Percentiles rank a stretch among this genome's conserved stretches.
Evolutionary conservation across 306 rosid genomes (phyloP).

Genomic region (Ormosia emarginata): DNA sequence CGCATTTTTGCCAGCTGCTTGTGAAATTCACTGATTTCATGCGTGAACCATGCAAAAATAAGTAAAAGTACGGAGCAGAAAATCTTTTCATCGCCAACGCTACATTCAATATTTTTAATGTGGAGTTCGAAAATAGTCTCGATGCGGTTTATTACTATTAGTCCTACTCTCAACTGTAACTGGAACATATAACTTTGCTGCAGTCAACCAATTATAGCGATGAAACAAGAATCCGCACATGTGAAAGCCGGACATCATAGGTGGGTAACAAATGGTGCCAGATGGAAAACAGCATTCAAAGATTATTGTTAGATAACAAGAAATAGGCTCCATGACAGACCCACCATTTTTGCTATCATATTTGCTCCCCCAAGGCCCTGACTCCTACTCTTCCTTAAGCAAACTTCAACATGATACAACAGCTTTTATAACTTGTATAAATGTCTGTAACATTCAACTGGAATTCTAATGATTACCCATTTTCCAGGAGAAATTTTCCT

Average conservation of each 20-base stretch:
- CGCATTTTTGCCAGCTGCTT: neutral
- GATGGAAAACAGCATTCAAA: neutral
- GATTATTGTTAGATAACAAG: neutral
- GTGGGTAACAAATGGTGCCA: neutral
- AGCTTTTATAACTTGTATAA: conserved; percentile 1
- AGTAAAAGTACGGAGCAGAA: neutral
- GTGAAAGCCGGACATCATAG: neutral
- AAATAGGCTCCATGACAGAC: conserved; percentile 1
- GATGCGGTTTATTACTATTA: neutral
- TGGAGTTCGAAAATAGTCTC: neutral
- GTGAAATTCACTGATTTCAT: neutral
- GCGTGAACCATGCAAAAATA: neutral
- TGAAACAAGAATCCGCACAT: neutral
- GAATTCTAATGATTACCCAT: neutral
- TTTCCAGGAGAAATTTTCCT: neutral
- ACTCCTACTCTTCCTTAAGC: neutral
- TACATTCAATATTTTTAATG: neutral
- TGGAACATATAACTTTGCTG: too few species aligned
- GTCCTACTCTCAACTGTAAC: neutral
- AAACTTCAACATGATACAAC: conserved; percentile 11
- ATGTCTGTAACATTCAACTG: neutral
- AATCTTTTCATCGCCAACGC: neutral
- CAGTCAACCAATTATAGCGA: neutral
- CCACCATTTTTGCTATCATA: neutral
- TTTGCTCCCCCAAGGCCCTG: neutral